Evolutionary conservation across 2,329 filamentous ascomycete species (phyloP).

Genomic region (Macroventuria anomochaeta): DNA sequence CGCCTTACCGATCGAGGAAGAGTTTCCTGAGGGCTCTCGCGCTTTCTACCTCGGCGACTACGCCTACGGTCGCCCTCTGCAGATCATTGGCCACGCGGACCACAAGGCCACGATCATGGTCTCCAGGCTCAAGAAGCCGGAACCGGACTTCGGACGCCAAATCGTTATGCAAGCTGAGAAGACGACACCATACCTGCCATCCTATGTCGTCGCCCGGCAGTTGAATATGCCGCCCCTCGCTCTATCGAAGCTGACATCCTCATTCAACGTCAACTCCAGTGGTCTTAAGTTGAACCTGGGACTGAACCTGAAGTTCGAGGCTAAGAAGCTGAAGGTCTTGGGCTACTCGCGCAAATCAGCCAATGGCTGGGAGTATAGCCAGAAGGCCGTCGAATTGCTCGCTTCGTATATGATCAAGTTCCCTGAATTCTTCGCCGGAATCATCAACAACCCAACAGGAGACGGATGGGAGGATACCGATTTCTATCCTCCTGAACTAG

Average conservation of each 20-base stretch:
- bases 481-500: slow-evolving; percentile 78
- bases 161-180: slow-evolving; percentile 75
- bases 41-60: slow-evolving; percentile 95
- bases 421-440: slow-evolving; percentile 91
- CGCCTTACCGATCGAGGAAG: slow-evolving; percentile 87
- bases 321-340: slow-evolving; percentile 91
- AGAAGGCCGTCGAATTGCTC: slow-evolving; percentile 79
- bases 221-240: slow-evolving; percentile 84
- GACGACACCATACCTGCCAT: slow-evolving; percentile 79
- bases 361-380: slow-evolving; percentile 95
- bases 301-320: slow-evolving; percentile 96
- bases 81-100: slow-evolving; percentile 75
- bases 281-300: slow-evolving; percentile 88
- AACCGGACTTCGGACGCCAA: slow-evolving; percentile 79
- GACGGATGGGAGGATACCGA: slow-evolving; percentile 85
- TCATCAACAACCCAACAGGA: slow-evolving; percentile 83
- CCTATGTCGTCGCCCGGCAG: slow-evolving; percentile 84
- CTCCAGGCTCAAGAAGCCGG: slow-evolving; percentile 72
- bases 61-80: slow-evolving; percentile 88
- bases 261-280: slow-evolving; percentile 83
- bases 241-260: slow-evolving; percentile 93
- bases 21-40: slow-evolving; percentile 81
- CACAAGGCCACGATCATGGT: slow-evolving; percentile 82
- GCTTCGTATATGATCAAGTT: slow-evolving; percentile 91
- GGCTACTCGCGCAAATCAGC: slow-evolving; percentile 89